These are phyloP conservation scores for Acacia melanoxylon DNA, from an alignment of 306 rosid species.

Conservation along the genomic window DNA sequence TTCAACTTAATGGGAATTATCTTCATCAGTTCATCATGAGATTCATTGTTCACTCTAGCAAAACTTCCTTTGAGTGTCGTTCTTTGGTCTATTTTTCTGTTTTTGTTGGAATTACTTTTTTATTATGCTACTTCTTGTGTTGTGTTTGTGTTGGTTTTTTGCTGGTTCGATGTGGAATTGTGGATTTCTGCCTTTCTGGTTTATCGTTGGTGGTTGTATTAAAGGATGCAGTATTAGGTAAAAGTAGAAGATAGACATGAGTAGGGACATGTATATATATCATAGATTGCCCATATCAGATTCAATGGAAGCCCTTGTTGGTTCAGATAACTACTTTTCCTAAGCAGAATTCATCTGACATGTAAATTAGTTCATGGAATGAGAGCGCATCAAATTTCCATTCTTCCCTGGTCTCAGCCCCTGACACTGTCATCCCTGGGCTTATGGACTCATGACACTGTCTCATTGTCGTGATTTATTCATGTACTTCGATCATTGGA, in stretches of 20 bases:
- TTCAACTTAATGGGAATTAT: too few relatives aligned
- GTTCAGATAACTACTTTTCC: background rate
- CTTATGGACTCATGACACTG: background rate
- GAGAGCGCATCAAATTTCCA: constrained; percentile 34
- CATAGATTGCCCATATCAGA: background rate
- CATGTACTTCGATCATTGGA: background rate
- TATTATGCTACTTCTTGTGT: too few relatives aligned
- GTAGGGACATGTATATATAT: background rate
- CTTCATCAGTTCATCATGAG: too few relatives aligned
- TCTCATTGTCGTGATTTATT: too few relatives aligned
- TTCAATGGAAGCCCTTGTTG: background rate
- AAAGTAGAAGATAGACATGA: constrained; percentile 7
- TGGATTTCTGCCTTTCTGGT: too few relatives aligned
- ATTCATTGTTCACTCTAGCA: too few relatives aligned
- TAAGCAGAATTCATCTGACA: background rate
- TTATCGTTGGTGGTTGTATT: too few relatives aligned
- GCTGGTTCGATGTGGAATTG: too few relatives aligned
- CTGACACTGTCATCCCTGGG: background rate
- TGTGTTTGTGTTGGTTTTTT: too few relatives aligned
- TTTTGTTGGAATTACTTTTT: too few relatives aligned
- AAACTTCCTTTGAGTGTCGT: too few relatives aligned
- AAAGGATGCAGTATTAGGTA: background rate
- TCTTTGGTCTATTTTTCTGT: too few relatives aligned
- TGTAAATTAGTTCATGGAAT: background rate
- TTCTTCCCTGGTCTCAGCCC: constrained; percentile 33